Base-by-base conservation (phyloP, 257 asterid genomes). In the Solanum bulbocastanum region DNA sequence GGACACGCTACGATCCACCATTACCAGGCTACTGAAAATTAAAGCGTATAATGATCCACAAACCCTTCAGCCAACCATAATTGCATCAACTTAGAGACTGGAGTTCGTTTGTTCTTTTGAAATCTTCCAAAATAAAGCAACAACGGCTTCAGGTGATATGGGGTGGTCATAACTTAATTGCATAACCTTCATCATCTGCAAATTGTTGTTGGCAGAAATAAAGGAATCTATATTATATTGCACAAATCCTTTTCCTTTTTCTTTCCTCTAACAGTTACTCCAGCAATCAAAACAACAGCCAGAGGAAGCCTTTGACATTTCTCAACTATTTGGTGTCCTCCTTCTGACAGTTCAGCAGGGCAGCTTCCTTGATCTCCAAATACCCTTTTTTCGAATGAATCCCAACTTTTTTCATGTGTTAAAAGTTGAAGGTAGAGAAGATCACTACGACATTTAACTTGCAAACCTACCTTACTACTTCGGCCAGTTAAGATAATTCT, bases 1-100 rank as follows among this genome's bases (percentile, higher is more conserved):
- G 44, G 49, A 42, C 1, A 5, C 20, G 7, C 0, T 5, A 15
- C 5, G 22, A 49, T 49, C 58, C 20, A 79, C 83, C 23, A 83
- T 71, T 49, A 88, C 84, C 1, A 91, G 83, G 85, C 87, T 87
- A 49, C 90, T 86, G 8, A 30, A 40, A 15, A 88, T 88, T 15
- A 90, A 79, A 44, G 89, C 83, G 23, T 87, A 49, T 16, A 15
- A 69, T 85, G 39, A 33, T 73, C 27, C 33, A 92, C 22, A n/a
- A 89, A 92, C 14, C 92, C 94, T 88, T 90, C 91, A 1, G 92
- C 89, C 4, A 88, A 72, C 93, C 90, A 90, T 8, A 87, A 35
- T 5, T 83, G 79, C 16, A 58, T 74, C 89, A 90, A 86, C 85
- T 88, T 71, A 18, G 25, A 14, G 2, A 52, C 87, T 46, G 87